Conservation (phyloP, 169 alveolate genomes). For the Hepatocystis sp. region DNA sequence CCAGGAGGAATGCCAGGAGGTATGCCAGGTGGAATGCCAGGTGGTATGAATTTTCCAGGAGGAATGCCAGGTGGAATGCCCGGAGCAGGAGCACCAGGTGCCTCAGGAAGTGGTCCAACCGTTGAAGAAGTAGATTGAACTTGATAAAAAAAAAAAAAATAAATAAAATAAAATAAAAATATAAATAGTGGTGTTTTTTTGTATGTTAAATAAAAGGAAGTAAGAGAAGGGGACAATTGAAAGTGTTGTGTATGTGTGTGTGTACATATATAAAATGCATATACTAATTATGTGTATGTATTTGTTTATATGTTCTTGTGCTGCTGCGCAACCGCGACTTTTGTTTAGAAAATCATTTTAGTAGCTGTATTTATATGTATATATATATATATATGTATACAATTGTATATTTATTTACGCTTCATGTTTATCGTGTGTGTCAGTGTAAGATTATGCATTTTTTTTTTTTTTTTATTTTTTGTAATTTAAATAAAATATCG, state of each 20-base stretch:
- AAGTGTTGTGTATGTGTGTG: background rate
- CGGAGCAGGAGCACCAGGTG: slow-evolving; percentile 83
- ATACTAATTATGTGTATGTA: slow-evolving; percentile 1
- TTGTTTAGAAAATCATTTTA: no score
- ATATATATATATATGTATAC: no score
- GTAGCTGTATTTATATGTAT: no score
- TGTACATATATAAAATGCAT: slow-evolving; percentile 4
- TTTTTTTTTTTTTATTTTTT: no score
- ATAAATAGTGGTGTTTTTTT: no score
- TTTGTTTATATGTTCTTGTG: background rate
- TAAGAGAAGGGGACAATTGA: background rate
- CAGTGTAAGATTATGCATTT: no score
- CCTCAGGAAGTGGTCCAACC: slow-evolving; percentile 91
- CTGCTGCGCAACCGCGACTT: no score
- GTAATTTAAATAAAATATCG: no score
- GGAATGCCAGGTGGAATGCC: slow-evolving; percentile 90
- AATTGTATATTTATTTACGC: no score
- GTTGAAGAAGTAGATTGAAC: slow-evolving; percentile 94
- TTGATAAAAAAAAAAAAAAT: no score
- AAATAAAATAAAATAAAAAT: no score
- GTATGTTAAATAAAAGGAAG: background rate
- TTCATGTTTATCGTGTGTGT: no score
- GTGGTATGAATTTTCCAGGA: slow-evolving; percentile 90
- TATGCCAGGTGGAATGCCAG: slow-evolving; percentile 94
- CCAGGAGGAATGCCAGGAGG: slow-evolving; percentile 95